A percentile compares a stretch with the other conserved stretches of the same genome.
Evolutionary conservation across 78 protist genomes (phyloP).

Genomic region (Tieghemostelium lacteum): DNA sequence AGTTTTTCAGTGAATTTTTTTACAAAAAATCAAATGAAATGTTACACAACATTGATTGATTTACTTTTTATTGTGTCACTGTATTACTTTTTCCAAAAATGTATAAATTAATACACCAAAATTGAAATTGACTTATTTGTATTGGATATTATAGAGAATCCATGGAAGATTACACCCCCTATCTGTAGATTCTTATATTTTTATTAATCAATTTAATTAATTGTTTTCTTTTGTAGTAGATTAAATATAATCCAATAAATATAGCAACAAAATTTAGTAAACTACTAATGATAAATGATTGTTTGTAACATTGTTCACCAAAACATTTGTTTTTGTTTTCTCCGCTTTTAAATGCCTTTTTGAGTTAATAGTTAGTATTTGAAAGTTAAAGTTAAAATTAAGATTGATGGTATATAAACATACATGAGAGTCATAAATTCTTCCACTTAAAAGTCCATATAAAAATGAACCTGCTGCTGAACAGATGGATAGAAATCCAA

Average conservation of each 20-base stretch:
- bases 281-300: conserved; percentile 5
- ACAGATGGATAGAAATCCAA: conserved; percentile 54
- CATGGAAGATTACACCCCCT: no score
- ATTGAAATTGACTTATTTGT: no score
- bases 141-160: no score
- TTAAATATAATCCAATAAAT: conserved; percentile 5
- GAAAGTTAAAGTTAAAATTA: no score
- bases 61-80: no score
- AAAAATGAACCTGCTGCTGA: conserved; percentile 43
- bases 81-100: no score
- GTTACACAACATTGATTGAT: no score
- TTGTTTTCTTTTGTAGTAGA: neutral
- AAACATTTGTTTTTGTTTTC: conserved; percentile 19
- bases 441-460: conserved; percentile 26
- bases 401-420: neutral
- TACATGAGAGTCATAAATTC: conserved; percentile 19
- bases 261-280: neutral
- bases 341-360: neutral
- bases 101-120: no score
- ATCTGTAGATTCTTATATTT: no score
- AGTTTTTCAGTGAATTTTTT: no score
- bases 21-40: no score
- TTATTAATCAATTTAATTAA: neutral
- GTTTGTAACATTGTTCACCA: conserved; percentile 30
- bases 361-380: no score